Conservation (phyloP, 306 rosid genomes). For the Casuarina glauca region DNA sequence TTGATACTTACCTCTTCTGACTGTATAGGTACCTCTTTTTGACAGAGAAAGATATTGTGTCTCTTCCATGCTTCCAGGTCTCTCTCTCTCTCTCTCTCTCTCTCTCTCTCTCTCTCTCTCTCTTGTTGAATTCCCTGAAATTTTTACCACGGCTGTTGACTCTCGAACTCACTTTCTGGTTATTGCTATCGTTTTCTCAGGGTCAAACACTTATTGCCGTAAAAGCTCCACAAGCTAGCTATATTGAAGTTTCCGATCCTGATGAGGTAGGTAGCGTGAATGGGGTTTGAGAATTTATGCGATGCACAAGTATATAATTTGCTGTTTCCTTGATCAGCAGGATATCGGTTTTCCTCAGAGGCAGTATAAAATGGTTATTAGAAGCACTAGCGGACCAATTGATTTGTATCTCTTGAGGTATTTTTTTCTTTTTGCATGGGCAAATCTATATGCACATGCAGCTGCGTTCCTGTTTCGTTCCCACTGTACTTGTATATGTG, state of each 20-base stretch:
- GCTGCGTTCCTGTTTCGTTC: conserved; percentile 23
- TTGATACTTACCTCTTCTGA: conserved; percentile 32
- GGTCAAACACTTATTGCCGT: conserved; percentile 69
- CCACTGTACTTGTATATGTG: not conserved
- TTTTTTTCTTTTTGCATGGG: conserved; percentile 19
- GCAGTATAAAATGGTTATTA: conserved; percentile 64
- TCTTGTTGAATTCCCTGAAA: conserved; percentile 4
- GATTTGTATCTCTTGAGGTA: conserved; percentile 73
- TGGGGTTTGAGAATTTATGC: conserved; percentile 27
- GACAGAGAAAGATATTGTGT: conserved; percentile 60
- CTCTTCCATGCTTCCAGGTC: conserved; percentile 77
- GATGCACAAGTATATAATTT: conserved; percentile 25
- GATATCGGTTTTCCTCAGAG: conserved; percentile 57
- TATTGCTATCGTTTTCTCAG: conserved; percentile 38
- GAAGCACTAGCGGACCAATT: conserved; percentile 79
- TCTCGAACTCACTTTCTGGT: conserved; percentile 32
- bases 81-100: conserved; percentile 19
- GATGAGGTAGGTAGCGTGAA: conserved; percentile 57
- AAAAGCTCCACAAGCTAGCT: conserved; percentile 77
- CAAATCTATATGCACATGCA: conserved; percentile 14
- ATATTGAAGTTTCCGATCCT: conserved; percentile 84
- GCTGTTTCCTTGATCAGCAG: conserved; percentile 43
- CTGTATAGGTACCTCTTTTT: conserved; percentile 57
- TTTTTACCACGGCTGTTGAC: conserved; percentile 15
- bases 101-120: conserved; percentile 15